Evolutionary conservation across 305 asterid species (phyloP), one percentile per base, ranked within the genome.

Genomic region (Rubia occidens): DNA sequence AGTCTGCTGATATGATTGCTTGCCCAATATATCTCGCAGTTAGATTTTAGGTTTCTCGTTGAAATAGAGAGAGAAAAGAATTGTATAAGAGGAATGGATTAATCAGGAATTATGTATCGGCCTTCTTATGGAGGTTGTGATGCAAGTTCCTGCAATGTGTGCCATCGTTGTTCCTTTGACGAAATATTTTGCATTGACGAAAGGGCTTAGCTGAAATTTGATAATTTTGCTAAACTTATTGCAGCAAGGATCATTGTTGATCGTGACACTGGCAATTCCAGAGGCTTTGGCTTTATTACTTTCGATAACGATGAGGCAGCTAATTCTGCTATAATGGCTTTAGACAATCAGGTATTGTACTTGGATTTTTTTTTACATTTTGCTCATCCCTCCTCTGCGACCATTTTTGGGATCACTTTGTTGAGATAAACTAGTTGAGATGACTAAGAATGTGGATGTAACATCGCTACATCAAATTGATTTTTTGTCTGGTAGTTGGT

Each of bases 251-350:
- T 90, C 64, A 87, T 92, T 42, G 29, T 77, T 6, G 97, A 92
- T 39, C 93, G 96, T 60, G 95, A 90, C 7, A 82, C 86, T 71
- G 94, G 94, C 67, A 85, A 88, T 67, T 92, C 98, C 44, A 81
- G 91, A 79, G 98, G 98, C 68, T 92, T 90, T 80, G 97, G 91
- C 63, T 92, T 92, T 47, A 82, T 92, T 71, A 90, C 98, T 6
- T 92, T 66, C 71, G 60, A 79, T 6, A 68, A 79, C 40, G 17
- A 64, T 37, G 97, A 90, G 72, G 96, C 82, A 73, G 98, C 98
- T 60, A 81, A 89, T 37, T 83, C 95, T 78, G 97, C 97, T 47
- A 90, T 92, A 72, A 94, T 85, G 80, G 98, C 96, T 54, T 77
- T 88, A 83, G 94, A 90, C 77, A 85, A 83, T 69, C 81, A 85